Conservation (phyloP, 129 eudicot genomes). For the Mikania micrantha region DNA sequence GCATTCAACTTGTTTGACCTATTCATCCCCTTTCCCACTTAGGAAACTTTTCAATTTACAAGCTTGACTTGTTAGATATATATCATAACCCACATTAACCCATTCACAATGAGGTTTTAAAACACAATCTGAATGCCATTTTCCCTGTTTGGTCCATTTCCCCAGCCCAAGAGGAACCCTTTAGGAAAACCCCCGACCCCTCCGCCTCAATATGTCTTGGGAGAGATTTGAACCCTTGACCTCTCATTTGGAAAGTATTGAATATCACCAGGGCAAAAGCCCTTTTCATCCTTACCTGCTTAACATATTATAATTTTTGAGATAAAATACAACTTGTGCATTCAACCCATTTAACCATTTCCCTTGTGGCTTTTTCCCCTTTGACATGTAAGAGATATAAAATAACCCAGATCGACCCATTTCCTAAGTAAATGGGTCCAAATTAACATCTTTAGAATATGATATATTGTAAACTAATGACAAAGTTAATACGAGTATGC, state of each 20-base stretch:
- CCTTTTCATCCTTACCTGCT: too few relatives aligned
- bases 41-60: background rate
- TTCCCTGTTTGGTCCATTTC: background rate
- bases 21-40: background rate
- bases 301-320: background rate
- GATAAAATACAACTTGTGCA: background rate
- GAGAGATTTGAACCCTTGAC: too few relatives aligned
- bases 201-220: too few relatives aligned
- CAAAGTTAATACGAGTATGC: background rate
- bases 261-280: too few relatives aligned
- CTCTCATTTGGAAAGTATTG: too few relatives aligned
- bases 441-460: background rate
- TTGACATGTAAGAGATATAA: background rate
- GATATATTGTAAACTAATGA: background rate
- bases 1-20: background rate
- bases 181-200: too few relatives aligned
- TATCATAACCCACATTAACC: background rate
- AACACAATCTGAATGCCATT: background rate
- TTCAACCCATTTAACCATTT: background rate
- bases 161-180: too few relatives aligned
- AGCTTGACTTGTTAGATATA: background rate
- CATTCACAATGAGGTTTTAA: too few relatives aligned
- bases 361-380: background rate
- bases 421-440: background rate
- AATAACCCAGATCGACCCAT: background rate